Conservation (phyloP, 2,329 filamentous ascomycete genomes). For the Penicillium sp. region DNA sequence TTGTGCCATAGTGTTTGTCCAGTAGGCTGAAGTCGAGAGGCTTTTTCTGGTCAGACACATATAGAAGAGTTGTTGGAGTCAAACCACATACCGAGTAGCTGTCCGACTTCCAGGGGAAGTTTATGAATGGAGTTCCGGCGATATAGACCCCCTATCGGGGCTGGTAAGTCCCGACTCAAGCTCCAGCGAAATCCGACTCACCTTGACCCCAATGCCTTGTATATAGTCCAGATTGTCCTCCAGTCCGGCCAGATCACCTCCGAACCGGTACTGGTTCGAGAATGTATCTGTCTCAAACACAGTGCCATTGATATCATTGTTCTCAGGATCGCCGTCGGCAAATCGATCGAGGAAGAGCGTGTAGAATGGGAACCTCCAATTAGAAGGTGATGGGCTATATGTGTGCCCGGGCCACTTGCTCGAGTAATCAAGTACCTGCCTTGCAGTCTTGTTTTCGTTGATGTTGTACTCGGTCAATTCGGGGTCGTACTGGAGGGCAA, state of each 20-base stretch:
- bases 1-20: constrained; percentile 59
- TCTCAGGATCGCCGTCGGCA: constrained; percentile 60
- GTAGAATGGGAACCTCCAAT: constrained; percentile 64
- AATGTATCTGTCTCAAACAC: constrained; percentile 58
- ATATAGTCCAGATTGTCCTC: constrained; percentile 60
- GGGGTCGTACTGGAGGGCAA: constrained; percentile 42
- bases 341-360: constrained; percentile 61
- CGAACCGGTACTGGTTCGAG: constrained; percentile 59
- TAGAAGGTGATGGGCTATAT: constrained; percentile 53
- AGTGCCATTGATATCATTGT: constrained; percentile 61
- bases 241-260: constrained; percentile 57
- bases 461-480: constrained; percentile 55
- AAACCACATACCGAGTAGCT: constrained; percentile 44
- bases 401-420: constrained; percentile 52
- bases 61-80: neutral
- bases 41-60: neutral
- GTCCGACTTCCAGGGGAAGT: constrained; percentile 61
- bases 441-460: constrained; percentile 56
- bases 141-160: constrained; percentile 53
- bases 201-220: constrained; percentile 60
- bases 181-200: constrained; percentile 18
- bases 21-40: constrained; percentile 60
- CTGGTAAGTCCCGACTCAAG: neutral
- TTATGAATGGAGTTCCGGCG: constrained; percentile 60
- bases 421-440: constrained; percentile 56